These are phyloP conservation scores for Quercus wislizeni DNA, from an alignment of 306 rosid genomes.

Conservation along the genomic window DNA sequence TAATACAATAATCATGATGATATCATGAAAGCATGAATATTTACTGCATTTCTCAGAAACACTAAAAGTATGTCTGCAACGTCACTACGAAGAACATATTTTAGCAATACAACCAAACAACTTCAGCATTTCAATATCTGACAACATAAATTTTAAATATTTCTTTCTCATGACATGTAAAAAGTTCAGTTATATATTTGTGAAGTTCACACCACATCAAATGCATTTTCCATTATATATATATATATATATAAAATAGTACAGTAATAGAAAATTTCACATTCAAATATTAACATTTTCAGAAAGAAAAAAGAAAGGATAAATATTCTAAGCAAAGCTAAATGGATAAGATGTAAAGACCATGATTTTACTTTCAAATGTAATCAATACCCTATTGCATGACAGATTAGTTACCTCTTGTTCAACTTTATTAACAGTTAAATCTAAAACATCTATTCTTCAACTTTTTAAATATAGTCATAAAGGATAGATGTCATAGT, in stretches of 20 bases:
- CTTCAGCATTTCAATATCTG: background rate
- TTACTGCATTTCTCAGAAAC: conserved; percentile 3
- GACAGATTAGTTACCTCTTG: background rate
- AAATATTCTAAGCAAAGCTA: background rate
- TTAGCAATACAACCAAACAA: conserved; percentile 5
- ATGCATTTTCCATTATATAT: background rate
- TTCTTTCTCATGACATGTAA: background rate
- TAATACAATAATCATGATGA: conserved; percentile 2
- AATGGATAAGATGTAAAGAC: background rate
- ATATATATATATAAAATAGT: no score
- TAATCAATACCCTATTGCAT: background rate
- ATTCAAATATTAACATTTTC: background rate
- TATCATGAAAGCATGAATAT: background rate
- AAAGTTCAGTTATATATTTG: background rate
- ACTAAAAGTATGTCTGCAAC: background rate
- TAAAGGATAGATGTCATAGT: background rate
- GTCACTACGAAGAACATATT: conserved; percentile 1
- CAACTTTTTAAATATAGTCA: background rate
- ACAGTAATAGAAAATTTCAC: background rate
- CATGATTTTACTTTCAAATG: background rate
- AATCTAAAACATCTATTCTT: background rate
- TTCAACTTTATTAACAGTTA: background rate
- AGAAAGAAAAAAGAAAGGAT: background rate
- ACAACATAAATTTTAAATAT: background rate
- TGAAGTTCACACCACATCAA: background rate